Evolutionary conservation across 345 rosid species (phyloP).

Genomic region (Acer negundo): DNA sequence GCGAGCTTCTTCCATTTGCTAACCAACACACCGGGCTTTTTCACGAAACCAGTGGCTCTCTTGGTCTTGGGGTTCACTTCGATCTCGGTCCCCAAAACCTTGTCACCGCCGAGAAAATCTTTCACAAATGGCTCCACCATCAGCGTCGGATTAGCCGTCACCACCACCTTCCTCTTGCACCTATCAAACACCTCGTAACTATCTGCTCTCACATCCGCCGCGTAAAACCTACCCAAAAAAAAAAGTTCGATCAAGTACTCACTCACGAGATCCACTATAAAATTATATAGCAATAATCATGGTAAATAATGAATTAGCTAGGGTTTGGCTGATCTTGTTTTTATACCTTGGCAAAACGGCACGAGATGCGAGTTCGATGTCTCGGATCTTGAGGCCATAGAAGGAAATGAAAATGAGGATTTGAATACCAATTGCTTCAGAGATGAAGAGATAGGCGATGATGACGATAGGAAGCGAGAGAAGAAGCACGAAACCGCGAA

Average conservation of each 20-base stretch:
- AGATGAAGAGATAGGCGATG: conserved; percentile 66
- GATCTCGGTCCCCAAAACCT: conserved; percentile 93
- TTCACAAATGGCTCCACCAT: conserved; percentile 96
- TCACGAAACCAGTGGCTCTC: conserved; percentile 88
- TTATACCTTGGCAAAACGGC: conserved; percentile 79
- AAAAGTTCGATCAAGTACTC: background rate
- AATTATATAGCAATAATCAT: no score
- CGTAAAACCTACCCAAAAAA: conserved; percentile 65
- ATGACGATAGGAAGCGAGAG: conserved; percentile 70
- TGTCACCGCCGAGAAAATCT: conserved; percentile 86
- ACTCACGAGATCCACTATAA: background rate
- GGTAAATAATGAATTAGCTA: no score
- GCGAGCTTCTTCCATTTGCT: conserved; percentile 73
- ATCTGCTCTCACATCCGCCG: conserved; percentile 84
- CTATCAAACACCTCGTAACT: conserved; percentile 77
- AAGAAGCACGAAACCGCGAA: conserved; percentile 81
- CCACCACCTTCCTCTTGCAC: conserved; percentile 90
- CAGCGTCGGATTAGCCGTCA: conserved; percentile 85
- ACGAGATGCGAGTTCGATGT: conserved; percentile 84
- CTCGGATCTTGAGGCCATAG: conserved; percentile 82
- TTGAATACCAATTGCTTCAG: conserved; percentile 85
- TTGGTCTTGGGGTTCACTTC: conserved; percentile 76
- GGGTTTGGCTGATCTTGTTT: background rate
- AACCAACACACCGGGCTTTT: conserved; percentile 81
- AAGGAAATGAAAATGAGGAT: conserved; percentile 86